Evolutionary conservation across 805 yeast genomes (phyloP), one percentile per base, ranked within the genome.

Genomic region (Hanseniaspora thailandica): DNA sequence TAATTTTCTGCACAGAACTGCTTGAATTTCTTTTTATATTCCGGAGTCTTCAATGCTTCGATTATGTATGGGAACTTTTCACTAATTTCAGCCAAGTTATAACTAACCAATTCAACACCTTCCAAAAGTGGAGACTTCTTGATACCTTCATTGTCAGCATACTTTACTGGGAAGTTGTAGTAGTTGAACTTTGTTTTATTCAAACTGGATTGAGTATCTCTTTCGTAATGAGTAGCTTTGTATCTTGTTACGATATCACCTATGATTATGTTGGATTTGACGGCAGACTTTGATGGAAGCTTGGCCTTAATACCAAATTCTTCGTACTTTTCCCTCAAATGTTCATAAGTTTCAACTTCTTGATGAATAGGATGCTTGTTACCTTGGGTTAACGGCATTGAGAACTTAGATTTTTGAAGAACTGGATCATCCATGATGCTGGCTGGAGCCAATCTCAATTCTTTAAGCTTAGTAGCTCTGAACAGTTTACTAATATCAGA

Each of bases 251-350:
- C 94, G 13, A 84, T 64, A 54, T 82, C 82, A 59, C 82, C 81
- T 58, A 74, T 73, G 8, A 81, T 78, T 43, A 86, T 71, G 63
- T 77, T 78, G 39, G 81, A 74, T 17, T 78, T 70, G 39, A 78
- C 79, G 45, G 77, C 64, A 59, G 77, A 80, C 4, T 38, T 36
- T 36, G 71, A 70, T 3, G 95, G 95, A 45, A 86, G 68, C 20
- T 84, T 71, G 44, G 81, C 71, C 63, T 86, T 86, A 56, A 86
- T 67, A 61, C 95, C 95, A 74, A 77, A 86, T 66, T 84, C 85
- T 57, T 83, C 81, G 67, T 86, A 62, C 15, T 56, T 72, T 13
- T 72, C 64, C 44, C 81, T 75, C 46, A 83, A 74, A 7, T 84
- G 72, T 47, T 80, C 77, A 49, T 84, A 80, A 0, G 93, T 80